These are phyloP conservation scores for Pseudogymnoascus sp. DNA, from an alignment of 2,329 filamentous ascomycete species.

Conservation along the genomic window DNA sequence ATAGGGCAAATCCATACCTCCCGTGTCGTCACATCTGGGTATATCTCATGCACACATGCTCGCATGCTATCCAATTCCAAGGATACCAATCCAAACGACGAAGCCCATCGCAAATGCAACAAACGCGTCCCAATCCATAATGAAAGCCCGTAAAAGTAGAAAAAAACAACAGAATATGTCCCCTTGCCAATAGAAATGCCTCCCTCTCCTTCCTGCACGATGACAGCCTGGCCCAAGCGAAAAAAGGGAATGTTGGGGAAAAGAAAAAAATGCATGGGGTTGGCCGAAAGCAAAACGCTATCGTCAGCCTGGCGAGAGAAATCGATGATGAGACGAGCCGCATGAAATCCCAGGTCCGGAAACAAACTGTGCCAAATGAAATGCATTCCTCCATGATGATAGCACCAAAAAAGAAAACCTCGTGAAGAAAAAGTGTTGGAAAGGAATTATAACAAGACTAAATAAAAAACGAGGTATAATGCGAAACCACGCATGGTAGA, in stretches of 20 bases:
- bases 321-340: not conserved
- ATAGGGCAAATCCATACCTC: slow-evolving; percentile 8
- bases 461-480: slow-evolving; percentile 4
- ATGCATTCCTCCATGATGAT: not conserved
- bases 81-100: slow-evolving; percentile 6
- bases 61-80: slow-evolving; percentile 8
- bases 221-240: not conserved
- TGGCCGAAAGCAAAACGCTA: not conserved
- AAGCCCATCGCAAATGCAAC: slow-evolving; percentile 7
- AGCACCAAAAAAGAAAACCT: not conserved
- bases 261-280: not conserved
- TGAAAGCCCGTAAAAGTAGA: not conserved
- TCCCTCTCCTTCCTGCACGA: not conserved
- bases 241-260: not conserved
- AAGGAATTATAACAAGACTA: slow-evolving; percentile 1
- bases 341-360: not conserved
- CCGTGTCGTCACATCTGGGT: slow-evolving; percentile 6
- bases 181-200: not conserved
- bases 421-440: not conserved
- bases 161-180: not conserved
- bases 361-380: slow-evolving; percentile 2
- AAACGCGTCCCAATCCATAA: slow-evolving; percentile 1
- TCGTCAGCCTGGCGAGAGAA: not conserved
- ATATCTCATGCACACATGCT: slow-evolving; percentile 8
- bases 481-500: not conserved